Percentiles rank a stretch among this genome's conserved stretches.
phyloP scores from a whole-genome alignment of 108 stramenopile species.

The Skeletonema potamos region DNA sequence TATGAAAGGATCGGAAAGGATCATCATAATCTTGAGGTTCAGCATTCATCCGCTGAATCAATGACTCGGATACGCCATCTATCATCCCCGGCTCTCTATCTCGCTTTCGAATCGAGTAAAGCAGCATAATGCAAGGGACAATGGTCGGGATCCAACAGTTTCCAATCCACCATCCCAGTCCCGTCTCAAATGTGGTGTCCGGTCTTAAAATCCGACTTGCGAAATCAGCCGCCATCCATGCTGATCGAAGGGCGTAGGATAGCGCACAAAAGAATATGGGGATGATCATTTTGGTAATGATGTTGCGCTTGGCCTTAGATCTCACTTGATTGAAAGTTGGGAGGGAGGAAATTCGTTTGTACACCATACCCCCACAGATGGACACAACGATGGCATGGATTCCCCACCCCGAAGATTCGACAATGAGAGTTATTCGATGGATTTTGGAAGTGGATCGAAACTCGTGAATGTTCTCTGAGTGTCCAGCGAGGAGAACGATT shows the following conservation, averaged over 20 bases:
- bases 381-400: constrained; percentile 36
- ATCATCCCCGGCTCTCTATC: constrained; percentile 36
- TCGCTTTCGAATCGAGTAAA: constrained; percentile 55
- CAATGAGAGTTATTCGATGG: constrained; percentile 20
- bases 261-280: constrained; percentile 48
- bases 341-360: constrained; percentile 29
- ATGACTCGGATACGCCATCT: constrained; percentile 27
- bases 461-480: constrained; percentile 10
- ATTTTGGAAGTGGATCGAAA: constrained; percentile 26
- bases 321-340: constrained; percentile 36
- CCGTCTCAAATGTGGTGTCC: constrained; percentile 21
- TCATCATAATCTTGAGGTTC: constrained; percentile 25
- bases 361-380: constrained; percentile 22
- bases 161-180: constrained; percentile 54
- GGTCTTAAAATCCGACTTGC: constrained; percentile 20
- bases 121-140: constrained; percentile 41
- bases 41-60: constrained; percentile 12
- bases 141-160: constrained; percentile 46
- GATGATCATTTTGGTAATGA: constrained; percentile 44
- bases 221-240: constrained; percentile 43
- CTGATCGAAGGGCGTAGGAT: constrained; percentile 46
- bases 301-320: constrained; percentile 9
- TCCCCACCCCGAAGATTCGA: constrained; percentile 38
- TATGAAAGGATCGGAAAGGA: constrained; percentile 1
- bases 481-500: constrained; percentile 14